A percentile compares a stretch with the other conserved stretches of the same genome.
These are phyloP conservation scores for Reticulascus tulasneorum DNA, from an alignment of 2,329 filamentous ascomycete genomes.

Conservation along the genomic window DNA sequence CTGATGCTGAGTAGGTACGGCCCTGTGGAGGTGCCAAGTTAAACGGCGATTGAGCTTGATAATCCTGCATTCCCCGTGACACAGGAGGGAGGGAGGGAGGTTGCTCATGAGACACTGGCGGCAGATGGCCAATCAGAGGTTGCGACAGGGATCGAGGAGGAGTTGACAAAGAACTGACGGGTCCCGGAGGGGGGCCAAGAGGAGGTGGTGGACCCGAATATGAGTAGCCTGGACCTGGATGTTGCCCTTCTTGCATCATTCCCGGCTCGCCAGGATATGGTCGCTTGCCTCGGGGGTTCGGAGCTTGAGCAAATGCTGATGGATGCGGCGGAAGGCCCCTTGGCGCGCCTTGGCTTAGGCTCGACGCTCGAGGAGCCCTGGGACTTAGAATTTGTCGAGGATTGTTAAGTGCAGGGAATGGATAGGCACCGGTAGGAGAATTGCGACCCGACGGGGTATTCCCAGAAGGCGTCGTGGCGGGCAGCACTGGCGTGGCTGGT, in stretches of 20 bases:
- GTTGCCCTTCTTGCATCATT: conserved; percentile 4
- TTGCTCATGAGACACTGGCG: conserved; percentile 18
- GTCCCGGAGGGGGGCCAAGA: conserved; percentile 15
- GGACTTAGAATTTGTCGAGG: conserved; percentile 28
- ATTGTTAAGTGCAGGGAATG: conserved; percentile 25
- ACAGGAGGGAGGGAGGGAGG: conserved; percentile 9
- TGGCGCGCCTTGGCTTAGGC: conserved; percentile 19
- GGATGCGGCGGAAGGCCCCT: conserved; percentile 23
- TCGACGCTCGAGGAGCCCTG: conserved; percentile 23
- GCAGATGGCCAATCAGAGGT: conserved; percentile 22
- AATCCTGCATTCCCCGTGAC: conserved; percentile 9
- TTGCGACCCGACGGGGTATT: conserved; percentile 26
- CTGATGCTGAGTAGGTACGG: conserved; percentile 4
- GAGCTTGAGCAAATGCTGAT: conserved; percentile 20
- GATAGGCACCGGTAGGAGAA: conserved; percentile 25
- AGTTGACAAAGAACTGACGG: conserved; percentile 18
- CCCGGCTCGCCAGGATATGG: conserved; percentile 7
- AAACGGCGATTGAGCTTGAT: conserved; percentile 2
- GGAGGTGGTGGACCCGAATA: conserved; percentile 10
- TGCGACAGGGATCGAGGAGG: conserved; percentile 32
- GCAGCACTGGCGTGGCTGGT: conserved; percentile 24
- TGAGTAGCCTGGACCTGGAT: conserved; percentile 3
- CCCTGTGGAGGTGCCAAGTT: conserved; percentile 3
- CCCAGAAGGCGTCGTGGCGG: conserved; percentile 21
- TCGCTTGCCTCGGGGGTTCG: conserved; percentile 15